Base-by-base conservation (phyloP, 176 grass and related monocot genomes). In the Echinochloa phyllopogon region DNA sequence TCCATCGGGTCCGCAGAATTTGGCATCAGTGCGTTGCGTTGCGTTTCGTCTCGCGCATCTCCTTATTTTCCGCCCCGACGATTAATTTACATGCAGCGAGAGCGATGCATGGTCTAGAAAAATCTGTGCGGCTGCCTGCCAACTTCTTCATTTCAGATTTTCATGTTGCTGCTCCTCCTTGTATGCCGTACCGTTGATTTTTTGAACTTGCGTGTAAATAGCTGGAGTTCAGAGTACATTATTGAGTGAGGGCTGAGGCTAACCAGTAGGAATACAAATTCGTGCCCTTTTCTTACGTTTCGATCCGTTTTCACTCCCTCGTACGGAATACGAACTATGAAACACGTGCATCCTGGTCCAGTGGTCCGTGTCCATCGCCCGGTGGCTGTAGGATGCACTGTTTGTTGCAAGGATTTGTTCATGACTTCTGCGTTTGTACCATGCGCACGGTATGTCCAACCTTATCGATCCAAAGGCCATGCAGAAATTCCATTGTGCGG, bases 381-480 rank as follows among this genome's bases (percentile, higher is more conserved):
- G 29, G 29, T 33, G 29, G 29, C 29, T 61, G 58, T 23, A 61
- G 20, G 56, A 51, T 48, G 80, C 68, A 61, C 8, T 44, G 42
- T 44, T 83, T 37, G 41, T 69, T 49, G 53, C 60, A 73, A 49
- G 72, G 81, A 49, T 74, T 82, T 61, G 81, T 25, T 38, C 24
- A 49, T 83, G 36, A 62, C 52, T n/a, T 21, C 43, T 43, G 66
- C 33, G 17, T 40, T 65, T 69, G 66, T 44, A 43, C 37, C 66
- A 69, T 65, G 62, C 12, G 8, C n/a, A 27, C n/a, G n/a, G 4
- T n/a, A 37, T 33, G 25, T 40, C 21, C 20, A 62, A 50, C 68
- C 68, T 74, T 83, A 62, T 83, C 29, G 29, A 33, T 33, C 81
- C 21, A 47, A 68, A 69, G 66, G 5, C 38, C 27, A 6, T 65